Percentiles rank a stretch among this genome's conserved stretches.
Conservation (phyloP, 202 grass and related monocot species). For the Setaria italica region DNA sequence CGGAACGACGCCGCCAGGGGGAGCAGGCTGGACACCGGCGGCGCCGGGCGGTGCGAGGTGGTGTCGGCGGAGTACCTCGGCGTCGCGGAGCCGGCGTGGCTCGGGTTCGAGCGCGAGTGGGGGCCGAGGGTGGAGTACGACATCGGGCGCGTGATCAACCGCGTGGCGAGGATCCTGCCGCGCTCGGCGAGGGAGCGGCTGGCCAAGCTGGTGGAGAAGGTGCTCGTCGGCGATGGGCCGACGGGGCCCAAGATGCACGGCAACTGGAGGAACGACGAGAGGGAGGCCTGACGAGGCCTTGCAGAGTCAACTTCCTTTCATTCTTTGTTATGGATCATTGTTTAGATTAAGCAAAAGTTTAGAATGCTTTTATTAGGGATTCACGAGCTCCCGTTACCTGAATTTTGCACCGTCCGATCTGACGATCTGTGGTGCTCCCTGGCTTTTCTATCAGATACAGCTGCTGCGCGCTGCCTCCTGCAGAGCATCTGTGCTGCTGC, state of each 20-base stretch:
- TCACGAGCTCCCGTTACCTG: no score
- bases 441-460: no score
- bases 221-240: slow-evolving; percentile 71
- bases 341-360: no score
- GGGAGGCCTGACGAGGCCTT: neutral
- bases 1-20: slow-evolving; percentile 80
- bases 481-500: no score
- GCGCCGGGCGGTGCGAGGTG: slow-evolving; percentile 55
- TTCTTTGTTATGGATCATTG: no score
- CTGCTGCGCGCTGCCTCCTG: no score
- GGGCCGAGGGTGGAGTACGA: slow-evolving; percentile 84
- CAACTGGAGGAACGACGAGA: slow-evolving; percentile 77
- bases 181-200: slow-evolving; percentile 47
- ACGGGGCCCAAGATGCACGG: slow-evolving; percentile 79
- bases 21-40: slow-evolving; percentile 53
- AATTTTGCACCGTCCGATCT: no score
- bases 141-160: slow-evolving; percentile 67
- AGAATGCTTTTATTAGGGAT: no score
- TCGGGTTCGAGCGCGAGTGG: slow-evolving; percentile 74
- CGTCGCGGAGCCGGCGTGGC: slow-evolving; percentile 59
- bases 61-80: slow-evolving; percentile 71
- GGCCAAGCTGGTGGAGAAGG: slow-evolving; percentile 48
- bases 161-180: slow-evolving; percentile 63
- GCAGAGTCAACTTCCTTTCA: no score
- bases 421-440: no score